Percentiles rank a stretch among this genome's conserved stretches.
Conservation (phyloP, 768 basidiomycete species). For the Lactarius tabidus region DNA sequence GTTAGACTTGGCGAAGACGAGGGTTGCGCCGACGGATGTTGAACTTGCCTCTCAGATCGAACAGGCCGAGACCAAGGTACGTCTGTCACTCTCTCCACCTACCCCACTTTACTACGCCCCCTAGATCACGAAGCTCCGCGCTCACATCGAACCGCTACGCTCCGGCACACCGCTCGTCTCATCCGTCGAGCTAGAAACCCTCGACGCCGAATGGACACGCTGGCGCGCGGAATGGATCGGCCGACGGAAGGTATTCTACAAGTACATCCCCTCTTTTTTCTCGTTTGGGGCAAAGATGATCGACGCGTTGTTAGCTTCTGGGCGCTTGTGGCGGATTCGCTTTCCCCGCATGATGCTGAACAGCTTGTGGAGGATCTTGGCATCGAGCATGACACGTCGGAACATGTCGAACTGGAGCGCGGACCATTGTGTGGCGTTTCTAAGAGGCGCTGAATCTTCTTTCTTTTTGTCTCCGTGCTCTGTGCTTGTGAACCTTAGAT, state of each 20-base stretch:
- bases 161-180: constrained; percentile 65
- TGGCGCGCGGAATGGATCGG: constrained; percentile 82
- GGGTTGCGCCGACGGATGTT: constrained; percentile 61
- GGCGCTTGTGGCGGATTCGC: constrained; percentile 61
- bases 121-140: constrained; percentile 50
- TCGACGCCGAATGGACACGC: constrained; percentile 71
- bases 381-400: constrained; percentile 70
- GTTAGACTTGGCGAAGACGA: constrained; percentile 63
- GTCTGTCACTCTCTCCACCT: constrained; percentile 24
- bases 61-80: constrained; percentile 51
- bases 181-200: constrained; percentile 58
- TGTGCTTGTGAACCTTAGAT: neutral
- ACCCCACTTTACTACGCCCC: neutral
- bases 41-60: constrained; percentile 56
- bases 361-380: constrained; percentile 76
- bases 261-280: constrained; percentile 42
- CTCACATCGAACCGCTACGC: constrained; percentile 60
- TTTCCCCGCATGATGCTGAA: constrained; percentile 60
- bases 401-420: constrained; percentile 63
- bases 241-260: constrained; percentile 70
- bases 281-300: neutral
- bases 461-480: neutral
- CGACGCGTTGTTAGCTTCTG: constrained; percentile 56
- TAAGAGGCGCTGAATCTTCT: constrained; percentile 8
- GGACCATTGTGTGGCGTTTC: constrained; percentile 48